Conservation (phyloP, 768 basidiomycete genomes). For the Scleroderma citrinum region DNA sequence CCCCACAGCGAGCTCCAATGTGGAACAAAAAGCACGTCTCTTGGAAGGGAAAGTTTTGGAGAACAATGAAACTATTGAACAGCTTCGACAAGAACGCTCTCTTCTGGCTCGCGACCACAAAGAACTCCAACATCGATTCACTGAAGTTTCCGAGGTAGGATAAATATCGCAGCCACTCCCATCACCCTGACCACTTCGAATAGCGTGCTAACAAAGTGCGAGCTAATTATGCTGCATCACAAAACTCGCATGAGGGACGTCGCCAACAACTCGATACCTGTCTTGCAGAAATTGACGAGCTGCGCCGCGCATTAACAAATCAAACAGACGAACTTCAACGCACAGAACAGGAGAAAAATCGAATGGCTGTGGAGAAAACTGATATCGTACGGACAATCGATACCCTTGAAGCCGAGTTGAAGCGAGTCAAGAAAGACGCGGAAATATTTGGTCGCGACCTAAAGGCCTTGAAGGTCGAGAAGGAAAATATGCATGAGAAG, state of each 20-base stretch:
- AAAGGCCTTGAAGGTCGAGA: constrained; percentile 58
- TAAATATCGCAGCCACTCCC: neutral
- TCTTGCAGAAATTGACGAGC: constrained; percentile 67
- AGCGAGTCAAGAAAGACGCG: constrained; percentile 69
- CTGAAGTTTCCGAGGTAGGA: constrained; percentile 62
- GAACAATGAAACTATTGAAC: constrained; percentile 65
- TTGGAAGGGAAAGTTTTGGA: constrained; percentile 63
- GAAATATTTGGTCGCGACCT: constrained; percentile 76
- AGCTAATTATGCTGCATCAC: constrained; percentile 52
- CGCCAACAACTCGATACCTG: constrained; percentile 71
- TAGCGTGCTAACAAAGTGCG: constrained; percentile 60
- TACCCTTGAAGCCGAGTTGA: constrained; percentile 64
- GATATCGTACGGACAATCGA: constrained; percentile 65
- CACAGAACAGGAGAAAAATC: constrained; percentile 58
- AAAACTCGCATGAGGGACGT: constrained; percentile 63
- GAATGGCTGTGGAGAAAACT: constrained; percentile 54
- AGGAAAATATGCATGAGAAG: constrained; percentile 52
- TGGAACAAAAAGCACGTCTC: constrained; percentile 67
- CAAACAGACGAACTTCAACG: constrained; percentile 59
- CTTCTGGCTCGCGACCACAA: constrained; percentile 66
- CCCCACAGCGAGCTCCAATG: constrained; percentile 50
- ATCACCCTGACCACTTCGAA: neutral
- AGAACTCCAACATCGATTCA: constrained; percentile 60
- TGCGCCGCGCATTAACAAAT: constrained; percentile 58
- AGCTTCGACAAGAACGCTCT: constrained; percentile 72